phyloP scores from a whole-genome alignment of 352 stramenopile species.

The Globisporangium emineosum region DNA sequence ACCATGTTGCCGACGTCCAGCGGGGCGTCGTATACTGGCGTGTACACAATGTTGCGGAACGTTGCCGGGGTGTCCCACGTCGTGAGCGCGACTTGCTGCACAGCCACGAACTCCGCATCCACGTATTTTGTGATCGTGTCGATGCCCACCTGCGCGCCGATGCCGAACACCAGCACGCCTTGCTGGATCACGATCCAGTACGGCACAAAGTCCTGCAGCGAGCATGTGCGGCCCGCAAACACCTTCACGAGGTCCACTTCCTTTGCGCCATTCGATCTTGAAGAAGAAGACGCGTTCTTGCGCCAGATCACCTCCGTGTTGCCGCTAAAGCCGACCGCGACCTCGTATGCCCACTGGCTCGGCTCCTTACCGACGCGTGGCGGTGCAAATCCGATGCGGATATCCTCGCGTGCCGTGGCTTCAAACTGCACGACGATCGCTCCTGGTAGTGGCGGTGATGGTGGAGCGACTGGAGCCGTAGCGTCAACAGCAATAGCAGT shows the following conservation, averaged over 20 bases:
- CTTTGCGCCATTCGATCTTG: constrained; percentile 7
- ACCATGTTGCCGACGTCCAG: constrained; percentile 37
- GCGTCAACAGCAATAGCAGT: background rate
- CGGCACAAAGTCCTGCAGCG: constrained; percentile 45
- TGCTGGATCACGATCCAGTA: constrained; percentile 72
- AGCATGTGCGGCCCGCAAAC: constrained; percentile 73
- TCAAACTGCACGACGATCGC: constrained; percentile 71
- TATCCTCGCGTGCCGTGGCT: constrained; percentile 54
- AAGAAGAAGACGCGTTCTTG: constrained; percentile 30
- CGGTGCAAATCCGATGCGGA: constrained; percentile 65
- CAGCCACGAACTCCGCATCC: constrained; percentile 32
- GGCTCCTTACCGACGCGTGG: constrained; percentile 14
- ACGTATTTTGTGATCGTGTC: constrained; percentile 53
- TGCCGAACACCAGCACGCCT: constrained; percentile 39
- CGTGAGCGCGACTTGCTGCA: constrained; percentile 57
- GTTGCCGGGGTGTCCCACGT: constrained; percentile 61
- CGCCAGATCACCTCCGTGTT: constrained; percentile 75
- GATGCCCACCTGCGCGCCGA: constrained; percentile 48
- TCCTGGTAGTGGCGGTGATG: constrained; percentile 15
- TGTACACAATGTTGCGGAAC: constrained; percentile 42
- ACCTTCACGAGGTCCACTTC: constrained; percentile 58
- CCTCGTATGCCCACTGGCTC: constrained; percentile 58
- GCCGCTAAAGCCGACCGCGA: constrained; percentile 60
- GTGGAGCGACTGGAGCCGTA: background rate
- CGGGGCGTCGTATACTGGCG: constrained; percentile 30